Percentiles rank a stretch among this genome's conserved stretches.
phyloP scores from a whole-genome alignment of 2,329 filamentous ascomycete genomes.

The Phoma herbarum region DNA sequence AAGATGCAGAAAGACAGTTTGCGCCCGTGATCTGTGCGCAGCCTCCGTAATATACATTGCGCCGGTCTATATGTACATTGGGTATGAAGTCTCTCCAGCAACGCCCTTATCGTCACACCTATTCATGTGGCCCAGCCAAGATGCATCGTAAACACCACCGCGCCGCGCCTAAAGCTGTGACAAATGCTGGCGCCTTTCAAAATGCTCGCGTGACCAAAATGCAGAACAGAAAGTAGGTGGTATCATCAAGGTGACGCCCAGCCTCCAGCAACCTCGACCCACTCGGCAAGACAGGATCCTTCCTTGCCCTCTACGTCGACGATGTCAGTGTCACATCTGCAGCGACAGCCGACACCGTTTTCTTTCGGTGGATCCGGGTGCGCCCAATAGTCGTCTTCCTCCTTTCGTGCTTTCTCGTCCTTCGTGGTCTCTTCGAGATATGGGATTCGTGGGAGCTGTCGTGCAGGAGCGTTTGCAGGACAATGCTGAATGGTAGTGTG shows the following conservation, averaged over 20 bases:
- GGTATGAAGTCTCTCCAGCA: slow-evolving; percentile 15
- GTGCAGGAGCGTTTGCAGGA: slow-evolving; percentile 89
- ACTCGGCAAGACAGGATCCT: slow-evolving; percentile 92
- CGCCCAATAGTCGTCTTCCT: slow-evolving; percentile 98
- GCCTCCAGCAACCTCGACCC: slow-evolving; percentile 96
- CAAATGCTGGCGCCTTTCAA: slow-evolving; percentile 31
- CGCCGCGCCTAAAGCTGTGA: slow-evolving; percentile 31
- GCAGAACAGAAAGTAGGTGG: slow-evolving; percentile 25
- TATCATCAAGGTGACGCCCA: slow-evolving; percentile 69
- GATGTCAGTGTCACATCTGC: slow-evolving; percentile 96
- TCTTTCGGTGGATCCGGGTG: slow-evolving; percentile 86
- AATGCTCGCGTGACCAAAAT: slow-evolving; percentile 33
- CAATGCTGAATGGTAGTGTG: slow-evolving; percentile 99
- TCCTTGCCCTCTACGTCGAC: slow-evolving; percentile 98
- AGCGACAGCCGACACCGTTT: slow-evolving; percentile 96
- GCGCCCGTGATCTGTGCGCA: slow-evolving; percentile 1
- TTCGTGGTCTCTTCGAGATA: slow-evolving; percentile 82
- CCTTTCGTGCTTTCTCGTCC: slow-evolving; percentile 82
- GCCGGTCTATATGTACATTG: slow-evolving; percentile 19
- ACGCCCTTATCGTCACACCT: slow-evolving; percentile 21
- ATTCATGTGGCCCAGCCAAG: slow-evolving; percentile 15
- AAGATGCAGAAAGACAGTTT: neutral
- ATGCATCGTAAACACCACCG: slow-evolving; percentile 32
- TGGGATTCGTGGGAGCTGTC: slow-evolving; percentile 81
- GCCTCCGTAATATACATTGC: neutral